Evolutionary conservation across 305 asterid species (phyloP), one percentile per base, ranked within the genome.

Genomic region (Caryopteris hybrid): DNA sequence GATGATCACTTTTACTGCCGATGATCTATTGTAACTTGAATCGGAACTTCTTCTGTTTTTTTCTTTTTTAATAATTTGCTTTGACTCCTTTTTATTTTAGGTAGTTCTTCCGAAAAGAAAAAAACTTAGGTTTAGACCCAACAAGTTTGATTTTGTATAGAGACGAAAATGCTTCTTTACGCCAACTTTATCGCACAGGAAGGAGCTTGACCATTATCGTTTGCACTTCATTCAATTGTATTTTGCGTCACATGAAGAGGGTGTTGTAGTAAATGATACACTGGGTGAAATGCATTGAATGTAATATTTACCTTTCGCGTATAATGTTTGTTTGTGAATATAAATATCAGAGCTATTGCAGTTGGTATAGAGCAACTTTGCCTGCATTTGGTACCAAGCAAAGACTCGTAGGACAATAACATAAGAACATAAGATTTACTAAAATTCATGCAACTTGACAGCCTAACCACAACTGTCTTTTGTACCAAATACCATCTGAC

Each of bases 1-100:
- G 96, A 79, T 6, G 85, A 83, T 60, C 66, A 66, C 70, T 75
- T 81, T 33, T 53, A 81, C 60, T 72, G 84, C 83, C 80, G 93
- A 74, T 84, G 85, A 88, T 33, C 25, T 13, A 7, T 13, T 17
- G 6, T 34, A 18, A 53, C 64, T 57, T 39, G 11, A 57, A 43
- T 13, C 29, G 9, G 14, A 29, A 17, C 21, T 47, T 14, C 61
- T 36, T 6, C 36, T 73, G 18, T 2, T 52, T 54, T 47, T 60
- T 53, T 47, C 16, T 23, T n/a, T 38, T 1, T 13, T 4, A 34
- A 57, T 57, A 13, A 39, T 23, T 64, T 31, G 16, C 16, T 18
- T 31, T 52, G 33, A 11, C n/a, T 17, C 60, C 50, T 29, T 57
- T 63, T 11, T 17, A 3, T 48, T 51, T 39, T 38, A 63, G 72